These are phyloP conservation scores for Medicago arabica DNA, from an alignment of 306 rosid genomes.

Conservation along the genomic window DNA sequence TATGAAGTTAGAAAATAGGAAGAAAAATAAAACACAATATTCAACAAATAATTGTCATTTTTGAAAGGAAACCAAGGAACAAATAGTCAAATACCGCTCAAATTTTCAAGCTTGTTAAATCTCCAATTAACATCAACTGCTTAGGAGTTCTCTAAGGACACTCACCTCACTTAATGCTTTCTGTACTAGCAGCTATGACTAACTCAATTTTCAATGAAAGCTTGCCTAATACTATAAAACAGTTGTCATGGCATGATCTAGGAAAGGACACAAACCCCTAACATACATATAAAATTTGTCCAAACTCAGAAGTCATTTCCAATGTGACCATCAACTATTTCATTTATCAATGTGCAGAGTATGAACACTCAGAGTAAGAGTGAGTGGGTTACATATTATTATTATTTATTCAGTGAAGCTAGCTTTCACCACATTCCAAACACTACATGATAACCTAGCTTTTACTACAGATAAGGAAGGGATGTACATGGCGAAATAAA, in stretches of 20 bases:
- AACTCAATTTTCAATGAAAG: background rate
- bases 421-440: slow-evolving; percentile 6
- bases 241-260: background rate
- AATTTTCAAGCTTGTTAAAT: background rate
- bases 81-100: background rate
- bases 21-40: background rate
- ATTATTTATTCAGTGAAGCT: background rate
- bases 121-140: too few species aligned
- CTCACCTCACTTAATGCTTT: slow-evolving; percentile 5
- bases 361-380: background rate
- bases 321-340: background rate
- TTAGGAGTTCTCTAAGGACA: background rate
- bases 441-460: slow-evolving; percentile 37
- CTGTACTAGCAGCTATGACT: background rate
- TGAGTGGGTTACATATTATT: slow-evolving; percentile 14
- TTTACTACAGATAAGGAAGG: slow-evolving; percentile 35
- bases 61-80: background rate
- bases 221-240: background rate
- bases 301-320: slow-evolving; percentile 3
- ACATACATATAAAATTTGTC: background rate
- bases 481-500: slow-evolving; percentile 35
- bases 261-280: background rate
- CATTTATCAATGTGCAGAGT: slow-evolving; percentile 22
- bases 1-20: background rate
- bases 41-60: background rate